These are phyloP conservation scores for Yamadazyma buinensis DNA, from an alignment of 1,139 yeast genomes.

Conservation along the genomic window DNA sequence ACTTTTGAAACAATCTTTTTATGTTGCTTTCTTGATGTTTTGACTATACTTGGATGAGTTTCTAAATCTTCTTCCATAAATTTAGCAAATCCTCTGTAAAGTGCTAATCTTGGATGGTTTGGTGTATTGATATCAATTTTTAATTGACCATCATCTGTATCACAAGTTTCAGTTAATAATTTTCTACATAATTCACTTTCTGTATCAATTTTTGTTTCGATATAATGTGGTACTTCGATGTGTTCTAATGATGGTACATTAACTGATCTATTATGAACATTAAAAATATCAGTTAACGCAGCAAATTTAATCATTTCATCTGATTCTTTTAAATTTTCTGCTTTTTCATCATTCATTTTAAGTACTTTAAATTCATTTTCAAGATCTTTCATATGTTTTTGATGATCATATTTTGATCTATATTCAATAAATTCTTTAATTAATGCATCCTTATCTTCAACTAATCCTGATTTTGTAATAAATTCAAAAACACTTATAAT, in stretches of 20 bases:
- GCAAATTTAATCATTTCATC: slow-evolving; percentile 27
- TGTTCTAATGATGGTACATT: slow-evolving; percentile 17
- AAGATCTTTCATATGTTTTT: no score
- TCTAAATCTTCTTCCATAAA: slow-evolving; percentile 59
- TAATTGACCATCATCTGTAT: slow-evolving; percentile 37
- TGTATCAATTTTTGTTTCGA: slow-evolving; percentile 30
- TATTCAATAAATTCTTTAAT: not conserved
- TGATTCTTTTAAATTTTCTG: not conserved
- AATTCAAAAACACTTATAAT: not conserved
- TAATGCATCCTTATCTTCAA: not conserved
- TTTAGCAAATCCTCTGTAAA: slow-evolving; percentile 55
- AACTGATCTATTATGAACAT: slow-evolving; percentile 17
- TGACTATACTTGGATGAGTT: slow-evolving; percentile 33
- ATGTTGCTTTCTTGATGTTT: slow-evolving; percentile 43
- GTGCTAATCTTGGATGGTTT: slow-evolving; percentile 47
- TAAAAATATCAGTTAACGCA: slow-evolving; percentile 36
- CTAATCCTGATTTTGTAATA: not conserved
- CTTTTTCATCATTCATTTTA: not conserved
- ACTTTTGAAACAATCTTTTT: slow-evolving; percentile 50
- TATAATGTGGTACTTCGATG: slow-evolving; percentile 26
- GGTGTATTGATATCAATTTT: slow-evolving; percentile 32
- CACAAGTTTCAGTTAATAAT: slow-evolving; percentile 35
- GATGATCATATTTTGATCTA: not conserved
- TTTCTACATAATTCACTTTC: slow-evolving; percentile 38
- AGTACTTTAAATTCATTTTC: not conserved